phyloP scores from a whole-genome alignment of 2,329 filamentous ascomycete species.

The Orbilia javanica region DNA sequence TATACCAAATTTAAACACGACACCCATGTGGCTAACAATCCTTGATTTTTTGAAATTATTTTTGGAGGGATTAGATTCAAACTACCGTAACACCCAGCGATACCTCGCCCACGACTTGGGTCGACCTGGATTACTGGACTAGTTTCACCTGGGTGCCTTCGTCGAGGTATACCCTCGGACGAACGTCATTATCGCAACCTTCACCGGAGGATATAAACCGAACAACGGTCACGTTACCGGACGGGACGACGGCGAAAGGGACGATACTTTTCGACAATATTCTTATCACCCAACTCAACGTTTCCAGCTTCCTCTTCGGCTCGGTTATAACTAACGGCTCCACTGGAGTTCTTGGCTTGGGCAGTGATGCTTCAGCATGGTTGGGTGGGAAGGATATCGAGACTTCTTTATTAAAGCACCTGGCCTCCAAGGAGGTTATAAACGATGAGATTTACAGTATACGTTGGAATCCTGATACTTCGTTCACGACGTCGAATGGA shows the following conservation, averaged over 20 bases:
- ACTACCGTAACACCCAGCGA: neutral
- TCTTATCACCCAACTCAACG: neutral
- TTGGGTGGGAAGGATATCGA: neutral
- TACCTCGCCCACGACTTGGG: neutral
- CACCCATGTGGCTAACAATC: no score
- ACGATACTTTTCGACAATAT: neutral
- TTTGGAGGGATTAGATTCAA: neutral
- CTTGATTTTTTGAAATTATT: no score
- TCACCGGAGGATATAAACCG: neutral
- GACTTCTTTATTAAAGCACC: neutral
- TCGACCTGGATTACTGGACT: slow-evolving; percentile 3
- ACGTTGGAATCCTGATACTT: neutral
- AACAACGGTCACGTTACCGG: neutral
- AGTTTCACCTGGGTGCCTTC: slow-evolving; percentile 4
- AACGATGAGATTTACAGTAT: slow-evolving; percentile 4
- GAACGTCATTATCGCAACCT: neutral
- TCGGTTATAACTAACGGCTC: neutral
- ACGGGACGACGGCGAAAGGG: neutral
- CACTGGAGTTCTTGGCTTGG: neutral
- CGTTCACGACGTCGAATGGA: neutral
- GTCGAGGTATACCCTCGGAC: neutral
- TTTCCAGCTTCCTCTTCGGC: neutral
- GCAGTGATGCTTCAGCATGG: neutral
- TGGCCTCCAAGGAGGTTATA: neutral
- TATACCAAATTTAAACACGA: no score